These are phyloP conservation scores for Geotrichum cucujoidarum DNA, from an alignment of 1,139 yeast genomes.

Conservation along the genomic window DNA sequence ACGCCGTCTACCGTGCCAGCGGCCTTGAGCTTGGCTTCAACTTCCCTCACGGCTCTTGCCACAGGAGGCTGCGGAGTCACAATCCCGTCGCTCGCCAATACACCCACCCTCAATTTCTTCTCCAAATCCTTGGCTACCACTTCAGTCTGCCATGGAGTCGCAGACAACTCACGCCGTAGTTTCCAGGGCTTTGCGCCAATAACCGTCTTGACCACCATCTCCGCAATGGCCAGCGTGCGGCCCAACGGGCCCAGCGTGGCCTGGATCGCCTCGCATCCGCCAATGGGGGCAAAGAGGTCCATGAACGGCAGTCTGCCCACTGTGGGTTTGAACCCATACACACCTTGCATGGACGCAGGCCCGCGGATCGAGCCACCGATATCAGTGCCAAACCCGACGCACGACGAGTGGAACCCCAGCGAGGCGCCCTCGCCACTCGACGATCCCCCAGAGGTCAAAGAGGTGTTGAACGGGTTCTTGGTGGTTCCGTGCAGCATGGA, in stretches of 20 bases:
- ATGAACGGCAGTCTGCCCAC: conserved; percentile 43
- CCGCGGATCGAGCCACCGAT: conserved; percentile 76
- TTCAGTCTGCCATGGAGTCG: conserved; percentile 48
- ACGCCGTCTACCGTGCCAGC: conserved; percentile 35
- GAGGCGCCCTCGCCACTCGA: conserved; percentile 67
- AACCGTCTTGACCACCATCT: conserved; percentile 49
- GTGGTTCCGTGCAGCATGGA: conserved; percentile 29
- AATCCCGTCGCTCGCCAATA: conserved; percentile 36
- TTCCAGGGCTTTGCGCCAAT: conserved; percentile 55
- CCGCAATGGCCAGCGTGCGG: conserved; percentile 52
- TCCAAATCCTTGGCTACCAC: conserved; percentile 35
- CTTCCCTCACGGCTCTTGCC: conserved; percentile 38
- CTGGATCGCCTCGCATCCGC: conserved; percentile 45
- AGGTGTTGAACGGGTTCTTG: conserved; percentile 50
- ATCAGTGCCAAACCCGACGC: conserved; percentile 68
- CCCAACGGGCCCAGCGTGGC: conserved; percentile 48
- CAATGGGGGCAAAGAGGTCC: conserved; percentile 45
- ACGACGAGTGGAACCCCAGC: conserved; percentile 59
- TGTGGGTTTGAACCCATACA: conserved; percentile 65
- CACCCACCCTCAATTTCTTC: conserved; percentile 35
- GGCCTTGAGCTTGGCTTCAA: conserved; percentile 33
- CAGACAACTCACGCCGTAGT: conserved; percentile 46
- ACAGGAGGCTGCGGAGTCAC: conserved; percentile 51
- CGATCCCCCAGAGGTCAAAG: conserved; percentile 61
- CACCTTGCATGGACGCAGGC: conserved; percentile 68